Conservation (phyloP, 164 flowering plant species). For the Paratinospora sagittata region DNA sequence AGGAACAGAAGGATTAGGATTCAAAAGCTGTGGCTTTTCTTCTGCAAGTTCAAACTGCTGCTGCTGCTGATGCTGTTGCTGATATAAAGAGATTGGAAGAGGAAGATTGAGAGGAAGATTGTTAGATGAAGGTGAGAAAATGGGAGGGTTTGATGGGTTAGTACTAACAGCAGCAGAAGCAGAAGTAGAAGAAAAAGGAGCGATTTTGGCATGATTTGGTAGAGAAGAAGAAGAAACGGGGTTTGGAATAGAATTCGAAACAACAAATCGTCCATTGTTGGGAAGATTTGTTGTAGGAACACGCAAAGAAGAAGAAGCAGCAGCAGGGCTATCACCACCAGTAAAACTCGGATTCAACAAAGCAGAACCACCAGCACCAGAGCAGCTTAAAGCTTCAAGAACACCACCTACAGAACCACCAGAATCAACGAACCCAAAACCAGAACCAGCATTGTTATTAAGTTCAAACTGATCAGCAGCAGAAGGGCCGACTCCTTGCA, state of each 20-base stretch:
- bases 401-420: constrained; percentile 7
- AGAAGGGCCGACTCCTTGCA: constrained; percentile 35
- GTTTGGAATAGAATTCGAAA: constrained; percentile 12
- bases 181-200: constrained; percentile 9
- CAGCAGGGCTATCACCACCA: constrained; percentile 4
- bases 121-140: constrained; percentile 22
- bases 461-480: constrained; percentile 42
- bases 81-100: constrained; percentile 27
- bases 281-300: neutral
- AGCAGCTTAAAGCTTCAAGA: neutral
- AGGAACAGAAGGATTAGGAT: constrained; percentile 34
- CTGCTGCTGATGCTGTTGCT: constrained; percentile 26
- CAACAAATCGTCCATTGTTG: constrained; percentile 16
- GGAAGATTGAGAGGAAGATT: constrained; percentile 17
- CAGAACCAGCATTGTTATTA: constrained; percentile 27
- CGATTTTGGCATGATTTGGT: too few species aligned
- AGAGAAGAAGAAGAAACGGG: constrained; percentile 8
- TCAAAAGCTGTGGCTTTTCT: constrained; percentile 57
- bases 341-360: too few species aligned
- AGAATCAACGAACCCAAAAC: constrained; percentile 37
- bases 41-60: constrained; percentile 23
- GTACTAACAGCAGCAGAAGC: too few species aligned
- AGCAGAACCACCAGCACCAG: too few species aligned
- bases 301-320: neutral
- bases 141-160: constrained; percentile 20